Evolutionary conservation across 345 rosid species (phyloP), one percentile per base, ranked within the genome.

Genomic region (Capsella bursapastoris): DNA sequence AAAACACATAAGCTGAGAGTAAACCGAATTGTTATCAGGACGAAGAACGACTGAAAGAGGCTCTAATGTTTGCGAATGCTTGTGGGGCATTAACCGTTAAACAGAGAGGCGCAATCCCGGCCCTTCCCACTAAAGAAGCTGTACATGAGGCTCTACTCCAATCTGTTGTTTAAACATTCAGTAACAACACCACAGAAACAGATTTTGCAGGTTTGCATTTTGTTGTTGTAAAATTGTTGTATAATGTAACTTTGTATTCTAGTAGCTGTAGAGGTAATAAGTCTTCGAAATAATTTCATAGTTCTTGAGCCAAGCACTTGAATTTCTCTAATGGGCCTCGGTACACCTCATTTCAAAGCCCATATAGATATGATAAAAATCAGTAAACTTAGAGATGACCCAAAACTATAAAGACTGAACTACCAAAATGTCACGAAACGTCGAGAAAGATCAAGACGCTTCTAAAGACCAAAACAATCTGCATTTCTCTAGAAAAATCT

Each of bases 41-140:
- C 12, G 97, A 95, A 72, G 86, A 72, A 22, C 80, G 79, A 75
- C 79, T 95, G 44, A 80, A 89, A 80, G 92, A 89, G 5, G 93
- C 92, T 40, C 88, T 95, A 2, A 76, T 73, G 80, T 95, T 90
- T 82, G 93, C 99, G 7, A 95, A 95, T 56, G 96, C 88, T 0
- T 95, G 99, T 8, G 99, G 97, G 25, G 99, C 99, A 37, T 82
- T 95, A 78, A 87, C 99, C 0, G 99, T 92, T 35, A 92, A 56
- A 16, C 93, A 84, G 71, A 85, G 99, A 84, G 99, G 97, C 22
- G 97, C 97, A 8, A 95, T 95, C 34, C 97, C 99, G 0, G 97
- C 97, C 1, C 83, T 95, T 82, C 97, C 99, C 11, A 89, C 93
- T 0, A 83, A 58, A 82, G 90, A 90, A 82, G 86, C 87, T 57